phyloP scores from a whole-genome alignment of 805 yeast species.

The Candida parachauliodes region DNA sequence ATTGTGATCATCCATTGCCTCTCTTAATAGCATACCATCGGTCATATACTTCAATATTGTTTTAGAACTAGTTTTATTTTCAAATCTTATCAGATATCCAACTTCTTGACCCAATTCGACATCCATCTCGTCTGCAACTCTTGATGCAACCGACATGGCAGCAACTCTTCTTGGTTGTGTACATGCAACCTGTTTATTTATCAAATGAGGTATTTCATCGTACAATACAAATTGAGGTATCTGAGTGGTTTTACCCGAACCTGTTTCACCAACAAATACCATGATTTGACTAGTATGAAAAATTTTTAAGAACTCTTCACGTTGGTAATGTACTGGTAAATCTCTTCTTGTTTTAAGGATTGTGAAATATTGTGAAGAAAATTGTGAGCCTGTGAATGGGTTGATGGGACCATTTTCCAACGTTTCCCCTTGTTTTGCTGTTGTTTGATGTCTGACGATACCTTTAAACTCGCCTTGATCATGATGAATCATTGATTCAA shows the following conservation, averaged over 20 bases:
- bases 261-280: constrained; percentile 99
- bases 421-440: constrained; percentile 56
- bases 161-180: constrained; percentile 98
- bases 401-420: constrained; percentile 60
- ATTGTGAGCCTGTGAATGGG: constrained; percentile 73
- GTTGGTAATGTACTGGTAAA: constrained; percentile 90
- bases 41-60: constrained; percentile 95
- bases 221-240: constrained; percentile 92
- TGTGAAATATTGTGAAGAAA: constrained; percentile 66
- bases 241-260: constrained; percentile 98
- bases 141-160: constrained; percentile 96
- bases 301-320: constrained; percentile 79
- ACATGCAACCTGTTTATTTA: constrained; percentile 87
- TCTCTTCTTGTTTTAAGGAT: constrained; percentile 78
- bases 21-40: constrained; percentile 96
- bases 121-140: constrained; percentile 98
- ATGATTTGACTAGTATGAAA: constrained; percentile 88
- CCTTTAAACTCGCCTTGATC: constrained; percentile 64
- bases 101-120: constrained; percentile 90
- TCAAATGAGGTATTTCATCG: constrained; percentile 88
- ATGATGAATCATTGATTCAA: constrained; percentile 45
- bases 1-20: constrained; percentile 95
- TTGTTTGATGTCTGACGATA: constrained; percentile 58
- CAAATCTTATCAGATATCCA: constrained; percentile 93
- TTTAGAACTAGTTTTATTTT: constrained; percentile 74